Conservation (phyloP, 2,329 filamentous ascomycete species). For the Orbilia javanica region DNA sequence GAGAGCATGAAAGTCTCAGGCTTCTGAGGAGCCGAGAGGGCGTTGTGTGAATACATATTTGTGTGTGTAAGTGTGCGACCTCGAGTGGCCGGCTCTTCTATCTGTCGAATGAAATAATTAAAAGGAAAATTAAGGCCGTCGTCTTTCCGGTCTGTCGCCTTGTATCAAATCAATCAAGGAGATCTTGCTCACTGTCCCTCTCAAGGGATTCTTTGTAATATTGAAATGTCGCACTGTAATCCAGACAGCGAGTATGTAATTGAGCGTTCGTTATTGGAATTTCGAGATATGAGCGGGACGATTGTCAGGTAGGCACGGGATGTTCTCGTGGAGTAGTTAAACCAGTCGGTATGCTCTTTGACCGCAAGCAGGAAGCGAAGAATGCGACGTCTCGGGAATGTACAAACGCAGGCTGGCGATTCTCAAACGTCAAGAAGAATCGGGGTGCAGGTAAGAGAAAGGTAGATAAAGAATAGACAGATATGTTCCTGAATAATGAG, state of each 20-base stretch:
- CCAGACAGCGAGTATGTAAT: slow-evolving; percentile 54
- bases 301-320: slow-evolving; percentile 35
- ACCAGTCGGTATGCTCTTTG: slow-evolving; percentile 58
- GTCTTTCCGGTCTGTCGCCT: slow-evolving; percentile 52
- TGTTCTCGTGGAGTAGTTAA: slow-evolving; percentile 58
- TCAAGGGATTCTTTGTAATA: slow-evolving; percentile 40
- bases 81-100: slow-evolving; percentile 52
- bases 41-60: slow-evolving; percentile 83
- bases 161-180: slow-evolving; percentile 54
- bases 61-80: slow-evolving; percentile 53
- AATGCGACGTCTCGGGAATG: slow-evolving; percentile 58
- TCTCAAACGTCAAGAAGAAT: slow-evolving; percentile 58
- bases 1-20: slow-evolving; percentile 99
- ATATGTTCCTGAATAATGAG: slow-evolving; percentile 40
- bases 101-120: slow-evolving; percentile 42
- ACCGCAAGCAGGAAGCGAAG: slow-evolving; percentile 58
- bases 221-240: slow-evolving; percentile 48
- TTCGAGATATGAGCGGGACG: slow-evolving; percentile 35
- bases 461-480: slow-evolving; percentile 28
- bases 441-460: slow-evolving; percentile 30
- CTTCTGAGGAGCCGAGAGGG: slow-evolving; percentile 91
- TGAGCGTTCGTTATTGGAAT: slow-evolving; percentile 25
- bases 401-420: slow-evolving; percentile 56
- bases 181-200: slow-evolving; percentile 58
- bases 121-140: slow-evolving; percentile 43